phyloP scores from a whole-genome alignment of 768 basidiomycete species.

The Imleria badia region DNA sequence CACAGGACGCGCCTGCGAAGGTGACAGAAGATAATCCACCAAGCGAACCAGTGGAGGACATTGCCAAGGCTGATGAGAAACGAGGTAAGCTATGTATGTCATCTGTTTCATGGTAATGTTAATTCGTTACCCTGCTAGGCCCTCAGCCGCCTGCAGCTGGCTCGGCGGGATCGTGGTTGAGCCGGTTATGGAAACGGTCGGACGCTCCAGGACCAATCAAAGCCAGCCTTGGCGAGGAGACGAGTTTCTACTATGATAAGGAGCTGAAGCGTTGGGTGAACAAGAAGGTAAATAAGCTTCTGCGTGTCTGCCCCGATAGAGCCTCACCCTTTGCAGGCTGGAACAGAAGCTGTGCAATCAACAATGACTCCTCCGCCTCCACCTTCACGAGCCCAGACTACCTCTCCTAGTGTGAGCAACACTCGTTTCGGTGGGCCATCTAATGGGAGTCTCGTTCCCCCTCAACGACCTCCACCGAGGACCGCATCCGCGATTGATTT shows the following conservation, averaged over 20 bases:
- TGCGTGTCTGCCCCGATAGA: neutral
- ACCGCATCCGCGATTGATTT: conserved; percentile 67
- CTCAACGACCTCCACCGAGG: conserved; percentile 35
- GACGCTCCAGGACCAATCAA: conserved; percentile 73
- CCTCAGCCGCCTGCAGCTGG: conserved; percentile 27
- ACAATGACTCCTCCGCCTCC: conserved; percentile 66
- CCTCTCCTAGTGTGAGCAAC: conserved; percentile 66
- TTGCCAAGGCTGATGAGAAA: conserved; percentile 26
- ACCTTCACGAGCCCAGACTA: conserved; percentile 82
- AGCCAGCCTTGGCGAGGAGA: conserved; percentile 93
- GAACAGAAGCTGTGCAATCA: conserved; percentile 51
- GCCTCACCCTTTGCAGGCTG: conserved; percentile 43
- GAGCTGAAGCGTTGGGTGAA: conserved; percentile 97
- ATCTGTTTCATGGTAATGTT: neutral
- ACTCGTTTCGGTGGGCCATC: conserved; percentile 34
- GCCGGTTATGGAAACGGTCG: conserved; percentile 74
- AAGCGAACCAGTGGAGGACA: conserved; percentile 18
- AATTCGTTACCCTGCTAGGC: neutral
- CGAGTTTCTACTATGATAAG: conserved; percentile 87
- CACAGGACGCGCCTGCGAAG: conserved; percentile 29
- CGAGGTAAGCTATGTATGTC: conserved; percentile 26
- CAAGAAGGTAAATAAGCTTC: conserved; percentile 62
- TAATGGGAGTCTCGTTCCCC: conserved; percentile 13
- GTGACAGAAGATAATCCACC: conserved; percentile 25
- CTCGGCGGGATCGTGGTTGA: conserved; percentile 68